These are phyloP conservation scores for Hydrangea macrophylla DNA, from an alignment of 148 eudicot species.

Conservation along the genomic window DNA sequence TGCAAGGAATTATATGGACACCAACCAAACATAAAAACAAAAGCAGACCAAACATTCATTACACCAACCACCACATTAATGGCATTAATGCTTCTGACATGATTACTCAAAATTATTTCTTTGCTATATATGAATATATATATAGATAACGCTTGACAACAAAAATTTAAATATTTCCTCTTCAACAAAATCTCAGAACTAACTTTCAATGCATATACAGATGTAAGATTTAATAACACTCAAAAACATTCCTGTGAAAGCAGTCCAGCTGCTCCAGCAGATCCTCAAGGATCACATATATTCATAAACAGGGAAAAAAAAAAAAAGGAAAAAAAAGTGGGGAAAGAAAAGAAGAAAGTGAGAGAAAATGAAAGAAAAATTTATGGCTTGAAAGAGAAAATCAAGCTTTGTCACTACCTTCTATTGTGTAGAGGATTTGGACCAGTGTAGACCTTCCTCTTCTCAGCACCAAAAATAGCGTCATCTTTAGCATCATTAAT, in stretches of 20 bases:
- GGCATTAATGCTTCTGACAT: neutral
- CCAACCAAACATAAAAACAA: conserved; percentile 1
- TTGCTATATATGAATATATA: neutral
- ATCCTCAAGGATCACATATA: conserved; percentile 14
- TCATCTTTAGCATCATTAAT: conserved; percentile 25
- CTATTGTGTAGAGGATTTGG: conserved; percentile 93
- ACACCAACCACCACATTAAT: conserved; percentile 21
- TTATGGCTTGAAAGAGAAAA: conserved; percentile 23
- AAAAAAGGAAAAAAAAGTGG: conserved; percentile 10
- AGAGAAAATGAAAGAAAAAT: conserved; percentile 14
- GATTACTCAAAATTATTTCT: neutral
- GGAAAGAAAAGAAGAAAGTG: conserved; percentile 4
- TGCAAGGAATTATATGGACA: neutral
- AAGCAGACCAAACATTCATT: conserved; percentile 10
- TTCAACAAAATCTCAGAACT: conserved; percentile 6
- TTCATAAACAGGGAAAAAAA: neutral
- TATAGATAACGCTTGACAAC: neutral
- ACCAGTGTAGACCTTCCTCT: conserved; percentile 81
- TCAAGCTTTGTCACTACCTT: conserved; percentile 32
- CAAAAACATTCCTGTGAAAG: conserved; percentile 12
- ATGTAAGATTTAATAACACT: conserved; percentile 3
- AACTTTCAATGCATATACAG: conserved; percentile 24
- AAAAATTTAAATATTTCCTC: conserved; percentile 1
- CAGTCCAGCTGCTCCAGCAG: conserved; percentile 10
- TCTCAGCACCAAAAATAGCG: conserved; percentile 58